Evolutionary conservation across 1,139 yeast genomes (phyloP).

Genomic region (Taphrina wiesneri): DNA sequence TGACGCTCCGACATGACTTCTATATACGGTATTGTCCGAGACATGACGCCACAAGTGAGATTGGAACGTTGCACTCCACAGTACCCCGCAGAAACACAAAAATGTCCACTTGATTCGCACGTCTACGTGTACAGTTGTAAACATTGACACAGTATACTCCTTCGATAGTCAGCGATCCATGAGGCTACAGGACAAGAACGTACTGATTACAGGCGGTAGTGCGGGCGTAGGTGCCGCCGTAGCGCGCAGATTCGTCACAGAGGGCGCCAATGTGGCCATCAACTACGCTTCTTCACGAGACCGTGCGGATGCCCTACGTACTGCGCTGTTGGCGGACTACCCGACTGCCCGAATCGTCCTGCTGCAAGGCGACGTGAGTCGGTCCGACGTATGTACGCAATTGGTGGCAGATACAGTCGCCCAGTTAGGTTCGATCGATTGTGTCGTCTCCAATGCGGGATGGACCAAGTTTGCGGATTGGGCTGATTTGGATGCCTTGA

Average conservation of each 20-base stretch:
- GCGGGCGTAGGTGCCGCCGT: conserved; percentile 41
- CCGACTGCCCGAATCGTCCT: conserved; percentile 39
- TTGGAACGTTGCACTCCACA: not conserved
- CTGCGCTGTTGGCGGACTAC: conserved; percentile 29
- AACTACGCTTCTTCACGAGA: conserved; percentile 45
- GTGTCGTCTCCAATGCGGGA: conserved; percentile 45
- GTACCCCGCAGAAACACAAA: not conserved
- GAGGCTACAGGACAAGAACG: conserved; percentile 14
- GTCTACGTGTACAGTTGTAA: too few species aligned
- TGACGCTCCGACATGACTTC: too few species aligned
- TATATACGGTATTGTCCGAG: too few species aligned
- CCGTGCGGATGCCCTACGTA: conserved; percentile 41
- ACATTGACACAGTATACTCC: too few species aligned
- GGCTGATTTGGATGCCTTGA: conserved; percentile 45
- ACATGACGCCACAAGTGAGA: not conserved
- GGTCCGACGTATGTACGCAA: conserved; percentile 37
- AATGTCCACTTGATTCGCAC: not conserved
- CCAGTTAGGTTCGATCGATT: conserved; percentile 42
- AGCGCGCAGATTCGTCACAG: conserved; percentile 39
- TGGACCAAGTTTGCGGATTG: conserved; percentile 45
- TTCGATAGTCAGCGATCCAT: not conserved
- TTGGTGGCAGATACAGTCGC: conserved; percentile 40
- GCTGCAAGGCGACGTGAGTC: conserved; percentile 43
- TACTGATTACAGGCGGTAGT: conserved; percentile 40
- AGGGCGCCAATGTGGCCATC: conserved; percentile 43